phyloP scores from a whole-genome alignment of 345 rosid genomes.

The Gossypium longicalyx region DNA sequence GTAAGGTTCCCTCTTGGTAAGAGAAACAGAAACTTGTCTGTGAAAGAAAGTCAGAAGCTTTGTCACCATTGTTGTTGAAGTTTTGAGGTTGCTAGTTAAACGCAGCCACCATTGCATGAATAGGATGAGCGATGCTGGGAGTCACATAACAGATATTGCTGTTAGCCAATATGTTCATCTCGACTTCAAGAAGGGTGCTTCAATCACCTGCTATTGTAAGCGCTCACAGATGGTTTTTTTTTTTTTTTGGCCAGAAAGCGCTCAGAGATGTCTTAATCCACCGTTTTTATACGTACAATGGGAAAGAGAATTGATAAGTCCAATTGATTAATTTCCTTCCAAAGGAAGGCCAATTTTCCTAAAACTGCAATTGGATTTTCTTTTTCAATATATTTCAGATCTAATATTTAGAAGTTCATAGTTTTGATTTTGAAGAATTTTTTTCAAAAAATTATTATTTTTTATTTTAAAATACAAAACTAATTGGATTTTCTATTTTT shows the following conservation, averaged over 20 bases:
- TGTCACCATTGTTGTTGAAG: slow-evolving; percentile 6
- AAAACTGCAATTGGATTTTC: too few species aligned
- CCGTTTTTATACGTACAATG: slow-evolving; percentile 7
- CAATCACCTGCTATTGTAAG: slow-evolving; percentile 41
- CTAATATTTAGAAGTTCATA: too few species aligned
- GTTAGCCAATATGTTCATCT: slow-evolving; percentile 42
- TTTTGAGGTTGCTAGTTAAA: neutral
- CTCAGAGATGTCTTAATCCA: slow-evolving; percentile 42
- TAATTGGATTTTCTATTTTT: too few species aligned
- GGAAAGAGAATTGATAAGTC: too few species aligned
- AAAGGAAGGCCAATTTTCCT: too few species aligned
- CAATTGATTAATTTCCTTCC: too few species aligned
- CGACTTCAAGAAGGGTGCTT: slow-evolving; percentile 27
- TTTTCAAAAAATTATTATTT: too few species aligned
- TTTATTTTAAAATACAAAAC: too few species aligned
- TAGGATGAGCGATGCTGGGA: slow-evolving; percentile 31
- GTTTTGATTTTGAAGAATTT: too few species aligned
- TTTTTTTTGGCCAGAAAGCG: too few species aligned
- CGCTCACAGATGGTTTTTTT: slow-evolving; percentile 22
- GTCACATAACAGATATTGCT: slow-evolving; percentile 34
- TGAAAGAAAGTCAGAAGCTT: slow-evolving; percentile 15
- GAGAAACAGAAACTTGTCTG: slow-evolving; percentile 11
- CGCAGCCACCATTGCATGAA: slow-evolving; percentile 22
- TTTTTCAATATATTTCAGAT: too few species aligned
- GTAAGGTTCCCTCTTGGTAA: slow-evolving; percentile 11